Base-by-base conservation (phyloP, 225 moss, liverwort and hornwort species). In the Antitrichia curtipendula region DNA sequence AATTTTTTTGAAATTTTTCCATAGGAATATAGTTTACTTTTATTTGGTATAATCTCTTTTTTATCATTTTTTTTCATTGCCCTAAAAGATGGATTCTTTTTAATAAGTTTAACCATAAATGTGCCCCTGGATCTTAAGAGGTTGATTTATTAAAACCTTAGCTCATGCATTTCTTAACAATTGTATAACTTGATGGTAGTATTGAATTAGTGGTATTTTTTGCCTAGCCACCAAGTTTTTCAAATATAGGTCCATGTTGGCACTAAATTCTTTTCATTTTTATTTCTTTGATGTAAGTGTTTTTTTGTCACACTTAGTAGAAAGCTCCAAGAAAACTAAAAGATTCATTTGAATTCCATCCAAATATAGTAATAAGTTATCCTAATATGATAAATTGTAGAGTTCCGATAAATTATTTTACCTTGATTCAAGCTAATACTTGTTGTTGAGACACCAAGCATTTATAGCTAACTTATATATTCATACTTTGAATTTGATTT, bases 191-290 rank as follows among this genome's bases (percentile, higher is more conserved):
- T 32, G 32, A 17, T 32, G 17, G 6, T 36, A 12, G 2, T 16
- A 40, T 40, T 24, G 24, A 69, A 24, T 7, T 22, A 22, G 0
- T 22, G 1, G 7, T 38, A 12, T n/a, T 66, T 66, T 22, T 2
- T n/a, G 4, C 3, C 4, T 0, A 38, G 0, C 22, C 7, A 11
- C 38, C 22, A 38, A 68, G 12, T 2, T 7, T 22, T 38, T 10
- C 7, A 40, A 24, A 24, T 40, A 8, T 24, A 40, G 4, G 14
- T 40, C 2, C 1, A 13, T 14, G 4, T 69, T 69, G 40, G 24
- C 7, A 4, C 2, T 7, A 24, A 24, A 4, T 40, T 40, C 23
- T 0, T 14, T 24, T 40, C 7, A 14, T 40, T 69, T 69, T 69
- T 1, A 0, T 69, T 40, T 69, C 14, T 69, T 24, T 1, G 8